Conservation (phyloP, 1,284 basidiomycete genomes). For the Apiotrichum veenhuisii region DNA sequence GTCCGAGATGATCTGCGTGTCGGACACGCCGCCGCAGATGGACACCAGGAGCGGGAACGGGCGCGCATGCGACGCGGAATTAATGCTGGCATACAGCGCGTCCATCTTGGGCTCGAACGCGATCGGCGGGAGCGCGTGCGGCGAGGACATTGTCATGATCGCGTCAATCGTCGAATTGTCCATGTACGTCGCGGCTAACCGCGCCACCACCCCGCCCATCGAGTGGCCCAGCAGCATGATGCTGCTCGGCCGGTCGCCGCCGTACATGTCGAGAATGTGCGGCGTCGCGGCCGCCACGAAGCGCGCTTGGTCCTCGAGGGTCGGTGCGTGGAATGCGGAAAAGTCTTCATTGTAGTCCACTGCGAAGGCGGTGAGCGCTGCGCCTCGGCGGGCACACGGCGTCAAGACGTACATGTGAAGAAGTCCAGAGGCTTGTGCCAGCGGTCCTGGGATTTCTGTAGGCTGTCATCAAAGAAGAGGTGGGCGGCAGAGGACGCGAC, state of each 20-base stretch:
- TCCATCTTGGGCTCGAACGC: constrained; percentile 73
- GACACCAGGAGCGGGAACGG: constrained; percentile 66
- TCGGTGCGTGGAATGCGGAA: constrained; percentile 89
- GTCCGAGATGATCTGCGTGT: constrained; percentile 90
- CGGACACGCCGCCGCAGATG: constrained; percentile 86
- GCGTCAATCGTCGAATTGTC: constrained; percentile 63
- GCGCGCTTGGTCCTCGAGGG: constrained; percentile 73
- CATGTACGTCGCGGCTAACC: constrained; percentile 46
- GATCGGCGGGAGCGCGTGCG: constrained; percentile 82
- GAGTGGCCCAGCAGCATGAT: constrained; percentile 88
- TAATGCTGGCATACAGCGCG: constrained; percentile 58
- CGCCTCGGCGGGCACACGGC: background rate
- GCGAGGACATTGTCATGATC: constrained; percentile 91
- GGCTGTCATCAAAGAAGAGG: constrained; percentile 62
- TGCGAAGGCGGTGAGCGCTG: constrained; percentile 39
- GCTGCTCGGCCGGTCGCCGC: constrained; percentile 25
- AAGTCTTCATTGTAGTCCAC: constrained; percentile 98
- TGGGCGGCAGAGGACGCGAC: constrained; percentile 84
- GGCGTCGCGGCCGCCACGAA: constrained; percentile 71
- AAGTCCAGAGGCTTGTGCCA: constrained; percentile 63
- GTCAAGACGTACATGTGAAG: constrained; percentile 62
- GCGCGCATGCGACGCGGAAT: constrained; percentile 48
- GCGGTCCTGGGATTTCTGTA: background rate
- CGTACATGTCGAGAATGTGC: constrained; percentile 74
- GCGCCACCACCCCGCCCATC: constrained; percentile 96